phyloP scores from a whole-genome alignment of 208 protist genomes.

The Trypanosoma grayi region DNA sequence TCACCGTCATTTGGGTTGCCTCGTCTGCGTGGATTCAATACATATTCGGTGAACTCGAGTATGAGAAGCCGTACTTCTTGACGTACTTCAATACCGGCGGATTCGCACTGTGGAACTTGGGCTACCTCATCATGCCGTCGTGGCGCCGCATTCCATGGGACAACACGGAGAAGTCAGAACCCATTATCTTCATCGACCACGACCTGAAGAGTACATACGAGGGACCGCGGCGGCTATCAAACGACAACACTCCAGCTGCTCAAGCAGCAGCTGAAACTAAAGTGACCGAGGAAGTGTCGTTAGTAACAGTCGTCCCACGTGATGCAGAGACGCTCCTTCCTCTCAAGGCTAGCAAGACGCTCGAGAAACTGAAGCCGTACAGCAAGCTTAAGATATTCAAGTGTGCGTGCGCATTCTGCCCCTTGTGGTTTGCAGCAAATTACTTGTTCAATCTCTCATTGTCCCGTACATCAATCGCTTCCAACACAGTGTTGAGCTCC shows the following conservation, averaged over 20 bases:
- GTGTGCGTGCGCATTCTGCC: conserved; percentile 78
- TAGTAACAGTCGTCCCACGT: background rate
- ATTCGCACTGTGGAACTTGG: conserved; percentile 85
- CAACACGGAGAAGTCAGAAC: conserved; percentile 32
- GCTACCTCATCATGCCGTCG: conserved; percentile 51
- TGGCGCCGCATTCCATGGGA: conserved; percentile 63
- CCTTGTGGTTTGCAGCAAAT: conserved; percentile 90
- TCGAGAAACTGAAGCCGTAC: conserved; percentile 57
- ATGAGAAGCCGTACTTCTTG: conserved; percentile 87
- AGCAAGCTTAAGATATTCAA: conserved; percentile 60
- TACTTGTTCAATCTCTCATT: conserved; percentile 91
- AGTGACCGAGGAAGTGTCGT: background rate
- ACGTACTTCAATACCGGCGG: conserved; percentile 91
- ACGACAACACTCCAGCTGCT: background rate
- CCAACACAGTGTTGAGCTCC: conserved; percentile 86
- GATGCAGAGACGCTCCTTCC: background rate
- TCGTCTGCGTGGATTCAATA: conserved; percentile 89
- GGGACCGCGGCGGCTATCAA: background rate
- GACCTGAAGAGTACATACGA: conserved; percentile 14
- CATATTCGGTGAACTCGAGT: conserved; percentile 82
- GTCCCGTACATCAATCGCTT: conserved; percentile 80
- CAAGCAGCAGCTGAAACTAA: background rate
- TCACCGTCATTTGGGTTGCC: conserved; percentile 89
- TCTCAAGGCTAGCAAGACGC: conserved; percentile 24
- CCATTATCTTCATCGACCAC: conserved; percentile 56